Percentiles rank a stretch among this genome's conserved stretches.
phyloP scores from a whole-genome alignment of 352 stramenopile species.

The Globisporangium canariense region DNA sequence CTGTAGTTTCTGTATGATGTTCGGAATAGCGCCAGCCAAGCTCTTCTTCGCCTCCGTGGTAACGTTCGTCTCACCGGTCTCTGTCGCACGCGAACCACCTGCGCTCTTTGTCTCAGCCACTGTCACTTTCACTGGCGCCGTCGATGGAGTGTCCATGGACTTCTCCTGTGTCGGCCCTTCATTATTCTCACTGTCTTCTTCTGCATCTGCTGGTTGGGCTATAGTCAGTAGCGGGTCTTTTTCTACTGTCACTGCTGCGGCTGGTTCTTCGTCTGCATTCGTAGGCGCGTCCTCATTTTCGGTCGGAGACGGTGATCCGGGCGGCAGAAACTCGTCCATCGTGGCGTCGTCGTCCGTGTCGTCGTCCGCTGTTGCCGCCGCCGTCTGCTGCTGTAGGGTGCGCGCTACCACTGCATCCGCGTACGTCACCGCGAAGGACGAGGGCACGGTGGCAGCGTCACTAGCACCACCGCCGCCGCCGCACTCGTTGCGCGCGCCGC shows the following conservation, averaged over 20 bases:
- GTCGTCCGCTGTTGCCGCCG: not conserved
- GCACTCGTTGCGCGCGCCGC: not conserved
- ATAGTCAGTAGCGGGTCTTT: not conserved
- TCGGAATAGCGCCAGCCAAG: slow-evolving; percentile 7
- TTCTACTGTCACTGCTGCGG: not conserved
- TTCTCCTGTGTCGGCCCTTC: not conserved
- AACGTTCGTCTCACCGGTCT: not conserved
- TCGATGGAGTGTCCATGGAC: not conserved
- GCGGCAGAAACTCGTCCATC: slow-evolving; percentile 1
- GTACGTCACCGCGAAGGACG: not conserved
- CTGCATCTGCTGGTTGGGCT: not conserved
- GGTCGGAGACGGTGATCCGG: not conserved
- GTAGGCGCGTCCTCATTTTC: not conserved
- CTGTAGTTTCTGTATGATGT: slow-evolving; percentile 9
- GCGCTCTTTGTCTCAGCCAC: not conserved
- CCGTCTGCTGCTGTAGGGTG: not conserved
- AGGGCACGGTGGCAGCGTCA: not conserved
- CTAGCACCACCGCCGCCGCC: not conserved
- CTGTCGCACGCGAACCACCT: not conserved
- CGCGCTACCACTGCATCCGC: not conserved
- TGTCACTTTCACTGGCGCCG: not conserved
- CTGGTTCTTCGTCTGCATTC: not conserved
- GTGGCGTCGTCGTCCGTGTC: not conserved
- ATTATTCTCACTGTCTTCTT: not conserved
- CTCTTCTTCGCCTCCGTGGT: not conserved